Conservation (phyloP, 345 rosid genomes). For the Erucastrum elatum region DNA sequence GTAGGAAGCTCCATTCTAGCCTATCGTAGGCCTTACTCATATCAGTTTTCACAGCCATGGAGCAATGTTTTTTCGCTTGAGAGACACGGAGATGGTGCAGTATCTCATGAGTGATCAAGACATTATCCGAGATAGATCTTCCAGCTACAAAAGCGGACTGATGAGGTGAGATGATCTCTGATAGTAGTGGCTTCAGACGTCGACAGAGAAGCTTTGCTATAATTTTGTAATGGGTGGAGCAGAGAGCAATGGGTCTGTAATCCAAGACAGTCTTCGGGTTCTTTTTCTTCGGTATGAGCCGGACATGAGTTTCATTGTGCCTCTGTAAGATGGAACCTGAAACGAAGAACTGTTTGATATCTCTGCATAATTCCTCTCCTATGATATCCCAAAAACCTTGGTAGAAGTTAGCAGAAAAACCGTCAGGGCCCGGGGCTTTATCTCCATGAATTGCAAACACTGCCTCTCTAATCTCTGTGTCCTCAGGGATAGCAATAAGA, state of each 20-base stretch:
- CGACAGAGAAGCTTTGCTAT: no score
- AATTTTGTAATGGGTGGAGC: background rate
- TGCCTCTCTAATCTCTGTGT: background rate
- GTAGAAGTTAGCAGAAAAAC: background rate
- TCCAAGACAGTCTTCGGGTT: background rate
- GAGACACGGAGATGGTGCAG: no score
- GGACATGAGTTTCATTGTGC: background rate
- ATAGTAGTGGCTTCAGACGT: no score
- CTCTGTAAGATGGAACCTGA: fast-evolving
- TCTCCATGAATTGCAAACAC: background rate
- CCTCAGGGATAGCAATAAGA: background rate
- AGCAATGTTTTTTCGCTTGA: no score
- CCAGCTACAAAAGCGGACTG: no score
- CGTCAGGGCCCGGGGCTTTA: background rate
- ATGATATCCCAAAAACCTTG: background rate
- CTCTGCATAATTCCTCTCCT: background rate
- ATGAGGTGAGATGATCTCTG: no score
- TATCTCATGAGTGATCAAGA: no score
- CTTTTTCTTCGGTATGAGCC: background rate
- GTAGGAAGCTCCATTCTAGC: no score
- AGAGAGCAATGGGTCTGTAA: background rate
- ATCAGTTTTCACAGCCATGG: no score
- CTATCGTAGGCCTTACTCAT: no score
- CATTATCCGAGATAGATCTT: no score
- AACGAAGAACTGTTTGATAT: no score